Evolutionary conservation across 2,329 filamentous ascomycete species (phyloP).

Genomic region (Aspergillus sp.): DNA sequence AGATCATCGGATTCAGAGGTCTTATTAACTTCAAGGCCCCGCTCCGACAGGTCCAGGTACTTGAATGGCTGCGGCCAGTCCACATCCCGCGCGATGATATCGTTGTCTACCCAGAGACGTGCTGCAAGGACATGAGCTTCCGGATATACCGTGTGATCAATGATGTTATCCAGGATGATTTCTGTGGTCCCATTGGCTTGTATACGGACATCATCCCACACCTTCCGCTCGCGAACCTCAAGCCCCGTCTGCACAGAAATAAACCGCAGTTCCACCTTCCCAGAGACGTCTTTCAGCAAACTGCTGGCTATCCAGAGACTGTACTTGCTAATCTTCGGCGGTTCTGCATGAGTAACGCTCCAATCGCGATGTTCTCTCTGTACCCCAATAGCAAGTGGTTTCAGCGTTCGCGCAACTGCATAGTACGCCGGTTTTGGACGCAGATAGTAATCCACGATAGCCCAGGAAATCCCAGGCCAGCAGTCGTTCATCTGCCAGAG

Average conservation of each 20-base stretch:
- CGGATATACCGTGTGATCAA: slow-evolving; percentile 44
- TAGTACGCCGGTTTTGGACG: slow-evolving; percentile 58
- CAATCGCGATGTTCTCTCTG: slow-evolving; percentile 54
- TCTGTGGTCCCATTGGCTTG: slow-evolving; percentile 51
- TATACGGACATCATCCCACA: slow-evolving; percentile 43
- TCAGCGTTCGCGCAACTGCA: slow-evolving; percentile 52
- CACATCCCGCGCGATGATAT: slow-evolving; percentile 48
- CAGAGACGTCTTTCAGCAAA: slow-evolving; percentile 25
- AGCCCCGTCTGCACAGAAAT: slow-evolving; percentile 49
- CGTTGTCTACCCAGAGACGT: slow-evolving; percentile 47
- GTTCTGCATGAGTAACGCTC: slow-evolving; percentile 53
- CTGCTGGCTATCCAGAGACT: slow-evolving; percentile 54
- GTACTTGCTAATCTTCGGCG: slow-evolving; percentile 47
- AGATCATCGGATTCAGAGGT: slow-evolving; percentile 24
- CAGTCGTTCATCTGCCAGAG: slow-evolving; percentile 46
- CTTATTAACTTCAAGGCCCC: slow-evolving; percentile 41
- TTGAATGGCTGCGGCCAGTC: slow-evolving; percentile 58
- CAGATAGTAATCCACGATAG: slow-evolving; percentile 56
- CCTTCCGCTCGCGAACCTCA: slow-evolving; percentile 47
- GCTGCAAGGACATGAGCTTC: slow-evolving; percentile 51
- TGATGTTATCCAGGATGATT: slow-evolving; percentile 41
- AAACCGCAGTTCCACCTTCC: slow-evolving; percentile 40
- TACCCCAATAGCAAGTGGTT: slow-evolving; percentile 51
- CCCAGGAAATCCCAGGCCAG: slow-evolving; percentile 58
- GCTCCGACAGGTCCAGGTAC: slow-evolving; percentile 49